Evolutionary conservation across 306 rosid species (phyloP), one percentile per base, ranked within the genome.

Genomic region (Vicia faba): DNA sequence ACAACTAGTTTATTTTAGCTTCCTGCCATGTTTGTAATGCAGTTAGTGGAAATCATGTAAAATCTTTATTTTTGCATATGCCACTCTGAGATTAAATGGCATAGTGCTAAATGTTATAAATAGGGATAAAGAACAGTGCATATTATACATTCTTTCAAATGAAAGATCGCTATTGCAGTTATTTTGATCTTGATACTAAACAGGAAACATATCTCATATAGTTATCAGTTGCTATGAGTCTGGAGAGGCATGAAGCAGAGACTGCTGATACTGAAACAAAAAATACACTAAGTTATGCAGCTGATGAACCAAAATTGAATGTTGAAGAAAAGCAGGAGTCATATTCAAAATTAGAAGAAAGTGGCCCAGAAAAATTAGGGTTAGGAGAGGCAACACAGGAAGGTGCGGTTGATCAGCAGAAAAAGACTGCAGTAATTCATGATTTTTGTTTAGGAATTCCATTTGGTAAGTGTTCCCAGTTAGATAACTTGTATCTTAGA

Each of bases 361-460:
- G 75, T 39, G 72, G 28, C 68, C 54, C 72, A 41, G 88, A 57
- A 71, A 80, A 84, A 40, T 26, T 25, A 14, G 83, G 71, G 44
- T 55, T 31, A 11, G 75, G 12, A 68, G 78, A 85, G 80, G 29
- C 67, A 65, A 53, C 14, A 2, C 79, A 15, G 20, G 86, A 70
- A 74, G 72, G 11, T 66, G 80, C 40, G 14, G 35, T 45, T 20
- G 35, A 25, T 70, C 81, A 81, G 55, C 85, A 46, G 33, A 79
- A 80, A 78, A 67, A 70, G 38, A 67, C 85, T 13, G 96, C 97
- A 3, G 89, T 86, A 81, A 81, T 92, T 68, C 98, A 92, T 80
- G 98, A 92, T 77, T 92, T 92, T 75, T 92, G 98, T 81, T 92
- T 92, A 12, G 98, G 96, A 64, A 89, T 92, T 77, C 98, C 98